Conservation (phyloP, 1,284 basidiomycete genomes). For the Termitomyces sp. region DNA sequence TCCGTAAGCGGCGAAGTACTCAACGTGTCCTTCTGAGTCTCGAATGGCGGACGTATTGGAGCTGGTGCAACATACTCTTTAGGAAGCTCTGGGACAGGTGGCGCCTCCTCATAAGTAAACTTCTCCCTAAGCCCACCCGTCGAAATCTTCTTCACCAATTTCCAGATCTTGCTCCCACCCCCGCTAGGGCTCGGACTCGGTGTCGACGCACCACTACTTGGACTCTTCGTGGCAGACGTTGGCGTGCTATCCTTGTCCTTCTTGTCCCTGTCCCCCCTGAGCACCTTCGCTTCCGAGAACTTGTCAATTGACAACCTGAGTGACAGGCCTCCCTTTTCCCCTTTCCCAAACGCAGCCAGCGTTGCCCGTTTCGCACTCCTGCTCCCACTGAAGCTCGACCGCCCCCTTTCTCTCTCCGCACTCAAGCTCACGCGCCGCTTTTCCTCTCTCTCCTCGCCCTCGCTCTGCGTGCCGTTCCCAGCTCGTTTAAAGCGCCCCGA, state of each 20-base stretch:
- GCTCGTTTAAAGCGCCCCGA: constrained; percentile 35
- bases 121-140: constrained; percentile 58
- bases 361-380: constrained; percentile 5
- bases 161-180: constrained; percentile 51
- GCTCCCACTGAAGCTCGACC: constrained; percentile 31
- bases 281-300: constrained; percentile 11
- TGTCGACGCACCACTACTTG: constrained; percentile 5
- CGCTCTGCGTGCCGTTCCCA: constrained; percentile 5
- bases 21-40: neutral
- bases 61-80: constrained; percentile 25
- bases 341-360: constrained; percentile 14
- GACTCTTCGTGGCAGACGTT: constrained; percentile 1
- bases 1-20: neutral
- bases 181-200: constrained; percentile 6
- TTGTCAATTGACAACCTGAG: constrained; percentile 30
- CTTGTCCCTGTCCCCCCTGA: neutral
- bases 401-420: constrained; percentile 14
- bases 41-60: neutral
- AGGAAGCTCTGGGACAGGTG: constrained; percentile 58
- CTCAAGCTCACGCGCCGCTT: neutral
- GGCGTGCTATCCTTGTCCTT: constrained; percentile 8
- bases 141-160: constrained; percentile 64
- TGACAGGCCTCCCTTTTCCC: constrained; percentile 19
- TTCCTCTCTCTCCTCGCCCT: neutral
- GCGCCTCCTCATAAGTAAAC: constrained; percentile 28